Evolutionary conservation across 345 rosid genomes (phyloP).

Genomic region (Citrus trifoliata): DNA sequence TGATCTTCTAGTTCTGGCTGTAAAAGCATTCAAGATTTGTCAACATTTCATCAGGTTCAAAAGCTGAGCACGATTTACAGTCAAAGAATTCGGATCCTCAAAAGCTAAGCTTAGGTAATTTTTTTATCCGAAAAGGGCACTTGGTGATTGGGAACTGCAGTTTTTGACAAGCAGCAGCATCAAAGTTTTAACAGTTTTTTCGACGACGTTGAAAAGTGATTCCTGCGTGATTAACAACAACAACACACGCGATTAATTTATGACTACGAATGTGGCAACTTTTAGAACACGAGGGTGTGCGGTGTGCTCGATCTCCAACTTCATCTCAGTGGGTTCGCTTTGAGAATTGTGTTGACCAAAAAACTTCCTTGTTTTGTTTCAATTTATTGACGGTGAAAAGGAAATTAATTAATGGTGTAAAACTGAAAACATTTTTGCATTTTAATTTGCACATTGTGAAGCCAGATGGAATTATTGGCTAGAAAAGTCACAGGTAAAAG

Average conservation of each 20-base stretch:
- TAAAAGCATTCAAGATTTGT: too few species aligned
- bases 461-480: not conserved
- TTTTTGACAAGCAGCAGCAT: slow-evolving; percentile 1
- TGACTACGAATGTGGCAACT: not conserved
- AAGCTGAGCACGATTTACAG: not conserved
- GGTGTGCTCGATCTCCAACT: slow-evolving; percentile 13
- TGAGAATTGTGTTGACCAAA: not conserved
- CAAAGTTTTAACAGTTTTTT: slow-evolving; percentile 9
- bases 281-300: slow-evolving; percentile 25
- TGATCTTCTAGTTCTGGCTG: too few species aligned
- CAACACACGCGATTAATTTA: not conserved
- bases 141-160: slow-evolving; percentile 1
- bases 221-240: slow-evolving; percentile 10
- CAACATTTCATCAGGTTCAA: too few species aligned
- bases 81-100: not conserved
- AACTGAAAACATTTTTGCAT: not conserved
- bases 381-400: not conserved
- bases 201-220: slow-evolving; percentile 19
- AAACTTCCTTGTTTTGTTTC: not conserved
- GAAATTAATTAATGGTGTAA: not conserved
- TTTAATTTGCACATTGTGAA: not conserved
- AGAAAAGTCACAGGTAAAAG: too few species aligned
- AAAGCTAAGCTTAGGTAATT: not conserved
- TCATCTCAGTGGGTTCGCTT: not conserved
- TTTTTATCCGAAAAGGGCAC: not conserved